Base-by-base conservation (phyloP, 2,329 filamentous ascomycete genomes). In the Plectosphaerella plurivora region DNA sequence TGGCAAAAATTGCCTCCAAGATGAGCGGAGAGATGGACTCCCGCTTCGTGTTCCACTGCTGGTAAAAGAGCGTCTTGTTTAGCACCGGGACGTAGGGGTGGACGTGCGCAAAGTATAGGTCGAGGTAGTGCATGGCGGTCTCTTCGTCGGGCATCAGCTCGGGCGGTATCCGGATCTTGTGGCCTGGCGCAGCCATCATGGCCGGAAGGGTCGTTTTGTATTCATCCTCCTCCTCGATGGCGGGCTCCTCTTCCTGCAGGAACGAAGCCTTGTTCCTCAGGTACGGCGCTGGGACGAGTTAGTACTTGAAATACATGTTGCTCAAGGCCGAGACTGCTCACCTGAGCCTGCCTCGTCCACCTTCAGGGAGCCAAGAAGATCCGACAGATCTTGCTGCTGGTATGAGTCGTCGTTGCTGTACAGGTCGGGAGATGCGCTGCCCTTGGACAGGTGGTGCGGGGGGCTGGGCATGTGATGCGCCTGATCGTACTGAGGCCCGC, bases 51-150 rank as follows among this genome's bases (percentile, higher is more conserved):
- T 88, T 84, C 93, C 93, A 97, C 71, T 97, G 91, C 44, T 91
- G 86, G 63, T 94, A 96, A 61, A 97, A 89, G 39, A 87, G 77
- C 2, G 81, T 74, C 62, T 90, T 89, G 71, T 94, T 92, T 50
- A 97, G 74, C 3, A 97, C 91, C 0, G 93, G 93, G 2, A 95
- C 86, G 61, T 96, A 97, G 0, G 92, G 92, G 63, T 97, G 94
- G 33, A 97, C 88, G 60, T 97, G 86, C 35, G 79, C 76, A 68
- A 97, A 97, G 67, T 91, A 97, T 44, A 96, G 87, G 39, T 94
- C 85, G 65, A 97, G 96, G 65, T 94, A 96, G 36, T 88, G 82
- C 64, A 91, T 74, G 5, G 87, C 86, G 36, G 89, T 89, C 45
- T 90, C 86, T 33, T 97, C 91, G 28, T 87, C 82, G 1, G 93